Conservation (phyloP, 805 yeast genomes). For the Monosporozyma siamensis region DNA sequence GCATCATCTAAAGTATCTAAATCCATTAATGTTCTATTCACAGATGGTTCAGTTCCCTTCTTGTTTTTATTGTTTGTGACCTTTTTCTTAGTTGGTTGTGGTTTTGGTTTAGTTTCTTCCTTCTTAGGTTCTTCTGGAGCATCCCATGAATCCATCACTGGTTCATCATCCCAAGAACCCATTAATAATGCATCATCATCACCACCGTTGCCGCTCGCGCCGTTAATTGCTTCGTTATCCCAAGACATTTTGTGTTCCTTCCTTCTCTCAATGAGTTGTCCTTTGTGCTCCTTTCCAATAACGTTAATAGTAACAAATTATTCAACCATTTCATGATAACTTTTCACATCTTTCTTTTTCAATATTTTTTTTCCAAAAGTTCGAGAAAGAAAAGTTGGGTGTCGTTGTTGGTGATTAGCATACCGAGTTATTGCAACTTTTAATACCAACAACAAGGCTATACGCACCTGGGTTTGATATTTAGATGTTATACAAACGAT, state of each 20-base stretch:
- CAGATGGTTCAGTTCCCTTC: slow-evolving; percentile 19
- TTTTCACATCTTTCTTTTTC: not conserved
- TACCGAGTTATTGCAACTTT: no score
- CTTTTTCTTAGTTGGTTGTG: slow-evolving; percentile 22
- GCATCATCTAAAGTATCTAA: slow-evolving; percentile 63
- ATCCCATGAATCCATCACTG: slow-evolving; percentile 86
- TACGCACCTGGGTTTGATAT: no score
- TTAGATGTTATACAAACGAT: no score
- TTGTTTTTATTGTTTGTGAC: slow-evolving; percentile 21
- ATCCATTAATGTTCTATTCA: slow-evolving; percentile 34
- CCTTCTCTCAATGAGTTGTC: not conserved
- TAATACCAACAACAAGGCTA: no score
- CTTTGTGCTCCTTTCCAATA: no score
- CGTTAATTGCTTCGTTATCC: slow-evolving; percentile 88
- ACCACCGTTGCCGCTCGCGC: slow-evolving; percentile 37
- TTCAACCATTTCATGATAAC: no score
- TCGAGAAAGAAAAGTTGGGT: not conserved
- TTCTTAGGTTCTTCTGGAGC: slow-evolving; percentile 43
- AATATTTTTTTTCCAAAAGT: not conserved
- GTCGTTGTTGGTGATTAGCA: not conserved
- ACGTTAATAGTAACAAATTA: no score
- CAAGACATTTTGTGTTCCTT: slow-evolving; percentile 26
- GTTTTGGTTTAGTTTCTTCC: slow-evolving; percentile 29
- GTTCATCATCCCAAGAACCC: slow-evolving; percentile 74
- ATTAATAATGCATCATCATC: slow-evolving; percentile 39